Conservation (phyloP, 202 grass and related monocot genomes). For the Alloteropsis angusta region DNA sequence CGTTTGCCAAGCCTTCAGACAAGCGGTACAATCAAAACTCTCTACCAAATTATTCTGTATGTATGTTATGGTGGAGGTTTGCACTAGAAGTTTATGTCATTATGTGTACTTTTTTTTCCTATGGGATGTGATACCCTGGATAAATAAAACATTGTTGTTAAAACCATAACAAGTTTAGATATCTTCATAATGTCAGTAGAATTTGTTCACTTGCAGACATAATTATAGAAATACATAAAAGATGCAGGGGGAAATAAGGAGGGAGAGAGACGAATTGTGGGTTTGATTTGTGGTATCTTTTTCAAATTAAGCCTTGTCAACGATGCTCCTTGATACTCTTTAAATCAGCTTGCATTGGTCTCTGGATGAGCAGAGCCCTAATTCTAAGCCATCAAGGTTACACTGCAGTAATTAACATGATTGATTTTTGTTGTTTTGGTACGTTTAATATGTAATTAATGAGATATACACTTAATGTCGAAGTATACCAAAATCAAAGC, state of each 20-base stretch:
- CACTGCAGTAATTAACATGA: background rate
- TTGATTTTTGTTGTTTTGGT: background rate
- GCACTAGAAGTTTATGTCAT: background rate
- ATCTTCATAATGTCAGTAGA: background rate
- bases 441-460: background rate
- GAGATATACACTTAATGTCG: background rate
- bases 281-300: background rate
- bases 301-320: background rate
- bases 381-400: background rate
- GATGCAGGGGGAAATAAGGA: background rate
- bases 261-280: background rate
- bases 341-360: background rate
- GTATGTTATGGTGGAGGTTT: background rate
- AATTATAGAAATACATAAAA: background rate
- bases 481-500: background rate
- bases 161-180: background rate
- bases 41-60: conserved; percentile 15
- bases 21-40: conserved; percentile 49
- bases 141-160: background rate
- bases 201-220: background rate
- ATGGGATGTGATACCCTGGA: background rate
- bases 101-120: background rate
- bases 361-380: background rate
- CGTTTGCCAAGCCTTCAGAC: conserved; percentile 83
- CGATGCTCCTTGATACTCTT: background rate